These are phyloP conservation scores for Microbotryomycetes sp. DNA, from an alignment of 1,284 basidiomycete species.

Conservation along the genomic window DNA sequence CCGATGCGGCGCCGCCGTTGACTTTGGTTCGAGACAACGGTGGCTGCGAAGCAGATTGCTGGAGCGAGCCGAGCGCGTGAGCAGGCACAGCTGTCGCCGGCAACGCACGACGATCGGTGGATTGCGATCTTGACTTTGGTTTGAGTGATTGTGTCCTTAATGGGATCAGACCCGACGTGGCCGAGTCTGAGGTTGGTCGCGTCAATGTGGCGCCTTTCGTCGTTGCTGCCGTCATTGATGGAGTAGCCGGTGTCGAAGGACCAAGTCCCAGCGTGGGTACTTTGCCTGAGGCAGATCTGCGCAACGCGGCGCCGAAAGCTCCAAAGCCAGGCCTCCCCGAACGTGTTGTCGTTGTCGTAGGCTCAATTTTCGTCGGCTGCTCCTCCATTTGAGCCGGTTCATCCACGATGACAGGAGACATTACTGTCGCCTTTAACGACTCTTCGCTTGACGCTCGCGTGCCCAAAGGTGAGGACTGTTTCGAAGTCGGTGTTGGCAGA, in stretches of 20 bases:
- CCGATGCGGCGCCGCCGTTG: not conserved
- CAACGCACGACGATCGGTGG: not conserved
- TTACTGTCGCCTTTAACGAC: not conserved
- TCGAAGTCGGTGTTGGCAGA: not conserved
- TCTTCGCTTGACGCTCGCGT: not conserved
- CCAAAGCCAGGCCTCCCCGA: not conserved
- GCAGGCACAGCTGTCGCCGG: not conserved
- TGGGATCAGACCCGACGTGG: not conserved
- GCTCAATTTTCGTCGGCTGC: not conserved
- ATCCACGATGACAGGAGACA: not conserved
- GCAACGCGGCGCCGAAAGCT: not conserved
- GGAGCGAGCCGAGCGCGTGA: not conserved
- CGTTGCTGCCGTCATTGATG: not conserved
- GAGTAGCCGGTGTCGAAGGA: not conserved
- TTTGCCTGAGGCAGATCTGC: not conserved
- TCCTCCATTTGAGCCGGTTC: not conserved
- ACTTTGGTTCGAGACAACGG: not conserved
- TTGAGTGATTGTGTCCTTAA: not conserved
- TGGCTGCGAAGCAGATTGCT: constrained; percentile 3
- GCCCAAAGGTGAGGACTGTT: not conserved
- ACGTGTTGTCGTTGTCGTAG: too few species aligned
- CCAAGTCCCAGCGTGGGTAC: not conserved
- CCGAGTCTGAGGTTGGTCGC: not conserved
- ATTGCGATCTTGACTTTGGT: not conserved
- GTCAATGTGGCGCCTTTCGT: not conserved